Conservation (phyloP, 169 alveolate species). For the Cryptosporidium ubiquitum region DNA sequence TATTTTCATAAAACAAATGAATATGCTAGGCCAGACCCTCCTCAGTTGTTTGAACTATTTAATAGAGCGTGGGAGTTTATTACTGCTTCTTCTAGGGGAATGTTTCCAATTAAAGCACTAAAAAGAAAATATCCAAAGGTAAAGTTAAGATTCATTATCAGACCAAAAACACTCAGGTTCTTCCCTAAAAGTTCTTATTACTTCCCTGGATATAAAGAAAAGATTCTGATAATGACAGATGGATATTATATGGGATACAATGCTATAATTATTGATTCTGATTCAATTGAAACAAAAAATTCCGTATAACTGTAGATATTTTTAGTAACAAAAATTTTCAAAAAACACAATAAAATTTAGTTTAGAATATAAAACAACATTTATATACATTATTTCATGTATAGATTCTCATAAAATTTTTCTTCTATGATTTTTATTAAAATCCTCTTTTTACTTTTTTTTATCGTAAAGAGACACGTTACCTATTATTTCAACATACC, state of each 20-base stretch:
- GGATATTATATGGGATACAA: slow-evolving; percentile 58
- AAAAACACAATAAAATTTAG: background rate
- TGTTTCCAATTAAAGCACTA: slow-evolving; percentile 53
- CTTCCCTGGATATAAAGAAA: slow-evolving; percentile 47
- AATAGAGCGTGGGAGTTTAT: slow-evolving; percentile 72
- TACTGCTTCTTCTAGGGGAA: slow-evolving; percentile 50
- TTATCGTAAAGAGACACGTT: background rate
- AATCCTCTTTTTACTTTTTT: background rate
- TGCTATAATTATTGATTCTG: slow-evolving; percentile 32
- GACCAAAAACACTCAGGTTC: slow-evolving; percentile 67
- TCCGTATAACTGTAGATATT: background rate
- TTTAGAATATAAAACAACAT: background rate
- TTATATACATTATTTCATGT: background rate
- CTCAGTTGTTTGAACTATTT: slow-evolving; percentile 58
- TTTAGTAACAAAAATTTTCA: background rate
- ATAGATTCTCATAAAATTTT: background rate
- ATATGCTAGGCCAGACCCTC: slow-evolving; percentile 58
- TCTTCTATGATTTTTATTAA: background rate
- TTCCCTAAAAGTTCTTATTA: slow-evolving; percentile 68
- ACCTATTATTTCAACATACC: background rate
- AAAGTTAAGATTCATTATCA: slow-evolving; percentile 32
- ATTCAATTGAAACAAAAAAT: slow-evolving; percentile 15
- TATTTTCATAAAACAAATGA: slow-evolving; percentile 10
- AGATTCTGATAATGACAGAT: slow-evolving; percentile 53
- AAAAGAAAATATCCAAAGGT: slow-evolving; percentile 62